These are phyloP conservation scores for Claviceps citrina DNA, from an alignment of 2,329 filamentous ascomycete genomes.

Conservation along the genomic window DNA sequence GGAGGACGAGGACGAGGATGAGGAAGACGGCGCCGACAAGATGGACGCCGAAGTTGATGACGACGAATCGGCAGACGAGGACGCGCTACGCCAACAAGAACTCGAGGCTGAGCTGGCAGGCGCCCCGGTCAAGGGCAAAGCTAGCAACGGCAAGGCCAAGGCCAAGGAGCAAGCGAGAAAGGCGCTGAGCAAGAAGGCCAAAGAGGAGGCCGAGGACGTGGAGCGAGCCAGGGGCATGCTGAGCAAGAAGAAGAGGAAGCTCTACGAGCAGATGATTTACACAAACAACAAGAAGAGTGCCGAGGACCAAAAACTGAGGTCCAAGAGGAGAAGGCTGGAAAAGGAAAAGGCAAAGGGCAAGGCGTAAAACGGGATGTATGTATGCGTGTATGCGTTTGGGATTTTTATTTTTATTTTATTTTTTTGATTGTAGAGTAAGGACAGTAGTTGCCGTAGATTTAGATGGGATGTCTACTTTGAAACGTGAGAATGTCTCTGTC, in stretches of 20 bases:
- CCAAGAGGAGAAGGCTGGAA: conserved; percentile 84
- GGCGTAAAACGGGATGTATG: conserved; percentile 13
- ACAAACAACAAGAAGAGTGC: conserved; percentile 86
- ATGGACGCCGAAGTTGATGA: conserved; percentile 28
- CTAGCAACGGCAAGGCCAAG: conserved; percentile 35
- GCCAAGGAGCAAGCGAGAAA: conserved; percentile 56
- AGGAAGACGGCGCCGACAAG: conserved; percentile 32
- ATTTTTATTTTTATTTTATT: too few relatives aligned
- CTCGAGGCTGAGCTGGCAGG: conserved; percentile 84
- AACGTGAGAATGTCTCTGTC: too few relatives aligned
- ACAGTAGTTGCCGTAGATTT: too few relatives aligned
- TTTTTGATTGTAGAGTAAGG: neutral
- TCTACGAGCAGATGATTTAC: conserved; percentile 95
- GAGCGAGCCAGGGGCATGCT: conserved; percentile 97
- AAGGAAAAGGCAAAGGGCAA: conserved; percentile 36
- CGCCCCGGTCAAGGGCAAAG: conserved; percentile 37
- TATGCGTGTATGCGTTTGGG: neutral
- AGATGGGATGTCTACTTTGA: too few relatives aligned
- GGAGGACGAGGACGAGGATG: conserved; percentile 32
- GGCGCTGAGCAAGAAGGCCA: conserved; percentile 52
- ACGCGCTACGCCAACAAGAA: conserved; percentile 66
- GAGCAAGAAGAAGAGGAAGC: conserved; percentile 91
- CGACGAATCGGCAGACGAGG: conserved; percentile 36
- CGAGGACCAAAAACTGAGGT: conserved; percentile 72
- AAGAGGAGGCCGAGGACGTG: conserved; percentile 69